phyloP scores from a whole-genome alignment of 805 yeast species.

The Sungouiella thailandica region DNA sequence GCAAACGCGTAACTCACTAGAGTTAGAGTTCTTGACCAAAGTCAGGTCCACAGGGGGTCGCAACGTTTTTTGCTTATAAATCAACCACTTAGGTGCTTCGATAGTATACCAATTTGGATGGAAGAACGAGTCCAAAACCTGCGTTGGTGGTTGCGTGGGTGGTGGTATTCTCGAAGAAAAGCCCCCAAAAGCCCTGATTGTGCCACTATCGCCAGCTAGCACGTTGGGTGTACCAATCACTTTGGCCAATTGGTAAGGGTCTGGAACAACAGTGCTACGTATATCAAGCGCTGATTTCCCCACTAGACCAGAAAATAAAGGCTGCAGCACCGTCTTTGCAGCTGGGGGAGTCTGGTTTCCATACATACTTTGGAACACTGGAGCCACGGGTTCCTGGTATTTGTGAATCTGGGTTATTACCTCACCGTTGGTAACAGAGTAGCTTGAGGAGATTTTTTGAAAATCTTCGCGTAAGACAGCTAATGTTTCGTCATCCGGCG shows the following conservation, averaged over 20 bases:
- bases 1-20: constrained; percentile 15
- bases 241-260: constrained; percentile 61
- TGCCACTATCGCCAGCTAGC: constrained; percentile 16
- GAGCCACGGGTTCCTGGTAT: constrained; percentile 26
- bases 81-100: constrained; percentile 39
- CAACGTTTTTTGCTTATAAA: constrained; percentile 21
- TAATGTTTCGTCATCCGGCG: constrained; percentile 18
- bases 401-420: constrained; percentile 37
- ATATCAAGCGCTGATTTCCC: constrained; percentile 71
- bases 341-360: constrained; percentile 23
- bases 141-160: constrained; percentile 27
- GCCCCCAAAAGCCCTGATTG: constrained; percentile 29
- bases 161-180: constrained; percentile 30
- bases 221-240: constrained; percentile 36
- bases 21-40: constrained; percentile 20
- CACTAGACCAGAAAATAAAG: constrained; percentile 72
- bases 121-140: constrained; percentile 37
- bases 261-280: constrained; percentile 63
- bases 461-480: constrained; percentile 53
- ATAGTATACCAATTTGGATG: constrained; percentile 44
- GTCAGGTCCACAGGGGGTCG: constrained; percentile 24
- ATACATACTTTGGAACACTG: constrained; percentile 18
- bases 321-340: constrained; percentile 58
- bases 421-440: constrained; percentile 55
- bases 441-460: constrained; percentile 50